A percentile compares a stretch with the other conserved stretches of the same genome.
Conservation (phyloP, 2,329 filamentous ascomycete species). For the Rutstroemia sp. region DNA sequence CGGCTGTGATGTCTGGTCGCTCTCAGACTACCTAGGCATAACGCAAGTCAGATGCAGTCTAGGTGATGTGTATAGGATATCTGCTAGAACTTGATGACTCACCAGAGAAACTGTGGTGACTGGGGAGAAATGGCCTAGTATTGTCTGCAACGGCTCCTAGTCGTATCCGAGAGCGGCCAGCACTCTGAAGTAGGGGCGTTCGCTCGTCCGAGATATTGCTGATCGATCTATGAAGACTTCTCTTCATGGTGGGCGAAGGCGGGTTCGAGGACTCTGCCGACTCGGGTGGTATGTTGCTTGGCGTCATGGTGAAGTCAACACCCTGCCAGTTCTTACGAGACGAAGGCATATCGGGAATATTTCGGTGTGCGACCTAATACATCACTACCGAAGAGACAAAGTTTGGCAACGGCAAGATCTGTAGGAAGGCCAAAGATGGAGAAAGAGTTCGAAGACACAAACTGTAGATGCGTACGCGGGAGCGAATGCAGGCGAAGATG, state of each 20-base stretch:
- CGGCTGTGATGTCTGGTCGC: conserved; percentile 38
- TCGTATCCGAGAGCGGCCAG: conserved; percentile 24
- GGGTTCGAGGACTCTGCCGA: conserved; percentile 6
- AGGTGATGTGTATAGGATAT: neutral
- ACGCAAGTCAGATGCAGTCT: neutral
- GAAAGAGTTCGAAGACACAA: neutral
- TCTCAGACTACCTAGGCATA: conserved; percentile 25
- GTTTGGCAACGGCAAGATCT: neutral
- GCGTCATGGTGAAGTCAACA: conserved; percentile 4
- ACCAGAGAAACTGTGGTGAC: conserved; percentile 23
- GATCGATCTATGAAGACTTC: conserved; percentile 4
- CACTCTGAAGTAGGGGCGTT: conserved; percentile 20
- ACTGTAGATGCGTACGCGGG: neutral
- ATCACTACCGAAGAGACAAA: neutral
- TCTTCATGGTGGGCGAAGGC: conserved; percentile 8
- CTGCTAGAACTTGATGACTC: neutral
- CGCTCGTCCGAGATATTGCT: conserved; percentile 22
- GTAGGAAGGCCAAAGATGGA: conserved; percentile 3
- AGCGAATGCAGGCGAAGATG: too few relatives aligned
- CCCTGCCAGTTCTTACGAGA: conserved; percentile 3
- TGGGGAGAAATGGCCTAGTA: conserved; percentile 19
- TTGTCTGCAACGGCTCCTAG: conserved; percentile 15
- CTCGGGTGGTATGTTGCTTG: conserved; percentile 1
- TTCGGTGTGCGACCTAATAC: conserved; percentile 9
- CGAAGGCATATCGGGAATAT: conserved; percentile 2